A percentile compares a stretch with the other conserved stretches of the same genome.
Evolutionary conservation across 257 asterid genomes (phyloP).

Genomic region (Paulownia fortunei): DNA sequence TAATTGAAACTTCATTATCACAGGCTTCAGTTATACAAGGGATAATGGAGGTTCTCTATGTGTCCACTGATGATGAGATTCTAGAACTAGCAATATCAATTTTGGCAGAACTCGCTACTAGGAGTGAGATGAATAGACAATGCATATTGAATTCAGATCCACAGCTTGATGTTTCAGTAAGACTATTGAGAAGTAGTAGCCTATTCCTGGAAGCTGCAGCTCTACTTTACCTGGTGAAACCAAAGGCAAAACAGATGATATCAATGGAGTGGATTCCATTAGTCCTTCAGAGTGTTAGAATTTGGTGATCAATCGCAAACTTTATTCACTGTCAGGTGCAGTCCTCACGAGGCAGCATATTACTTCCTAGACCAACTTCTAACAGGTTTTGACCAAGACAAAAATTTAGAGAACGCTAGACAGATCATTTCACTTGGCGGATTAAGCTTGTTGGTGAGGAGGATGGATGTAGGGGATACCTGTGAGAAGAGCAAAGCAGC

Average conservation of each 20-base stretch:
- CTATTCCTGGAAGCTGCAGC: constrained; percentile 78
- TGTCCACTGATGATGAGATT: constrained; percentile 71
- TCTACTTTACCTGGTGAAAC: constrained; percentile 64
- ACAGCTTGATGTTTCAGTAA: constrained; percentile 58
- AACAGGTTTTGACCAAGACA: constrained; percentile 64
- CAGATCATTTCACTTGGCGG: constrained; percentile 76
- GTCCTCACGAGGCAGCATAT: constrained; percentile 75
- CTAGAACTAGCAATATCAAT: constrained; percentile 74
- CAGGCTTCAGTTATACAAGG: constrained; percentile 61
- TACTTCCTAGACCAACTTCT: constrained; percentile 69
- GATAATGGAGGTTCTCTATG: constrained; percentile 59
- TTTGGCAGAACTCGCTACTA: constrained; percentile 68
- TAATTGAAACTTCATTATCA: constrained; percentile 48
- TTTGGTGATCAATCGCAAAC: constrained; percentile 74
- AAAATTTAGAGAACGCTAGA: constrained; percentile 62
- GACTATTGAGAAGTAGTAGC: constrained; percentile 62
- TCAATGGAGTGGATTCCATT: constrained; percentile 74
- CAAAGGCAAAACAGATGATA: constrained; percentile 75
- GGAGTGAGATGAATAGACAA: constrained; percentile 50
- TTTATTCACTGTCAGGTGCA: constrained; percentile 56
- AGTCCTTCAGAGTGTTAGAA: constrained; percentile 80
- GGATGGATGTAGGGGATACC: constrained; percentile 64
- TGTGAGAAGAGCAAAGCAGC: constrained; percentile 62
- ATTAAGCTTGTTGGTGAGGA: constrained; percentile 58
- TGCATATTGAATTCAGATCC: constrained; percentile 65